phyloP scores from a whole-genome alignment of 1,139 yeast species.

The Wickerhamiella pararugosa region DNA sequence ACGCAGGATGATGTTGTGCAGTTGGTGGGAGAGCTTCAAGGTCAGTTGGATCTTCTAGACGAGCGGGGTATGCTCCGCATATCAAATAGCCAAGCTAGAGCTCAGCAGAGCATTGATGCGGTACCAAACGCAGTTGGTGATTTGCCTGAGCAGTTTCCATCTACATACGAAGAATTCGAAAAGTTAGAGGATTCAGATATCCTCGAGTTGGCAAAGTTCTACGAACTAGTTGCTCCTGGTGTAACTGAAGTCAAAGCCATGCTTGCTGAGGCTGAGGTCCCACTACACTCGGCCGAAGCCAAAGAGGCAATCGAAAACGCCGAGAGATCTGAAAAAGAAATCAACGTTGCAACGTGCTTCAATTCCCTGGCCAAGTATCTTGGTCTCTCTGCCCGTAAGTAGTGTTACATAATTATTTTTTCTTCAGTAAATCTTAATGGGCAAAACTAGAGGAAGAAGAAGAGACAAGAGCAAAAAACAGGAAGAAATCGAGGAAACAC shows the following conservation, averaged over 20 bases:
- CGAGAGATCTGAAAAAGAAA: slow-evolving; percentile 28
- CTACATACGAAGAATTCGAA: slow-evolving; percentile 39
- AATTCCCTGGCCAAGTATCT: slow-evolving; percentile 1
- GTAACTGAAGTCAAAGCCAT: neutral
- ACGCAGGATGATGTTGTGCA: slow-evolving; percentile 75
- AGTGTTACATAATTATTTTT: slow-evolving; percentile 1
- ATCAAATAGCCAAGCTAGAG: slow-evolving; percentile 23
- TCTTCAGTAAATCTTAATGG: slow-evolving; percentile 28
- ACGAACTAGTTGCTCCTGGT: slow-evolving; percentile 34
- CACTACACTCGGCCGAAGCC: slow-evolving; percentile 2
- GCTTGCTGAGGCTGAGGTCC: slow-evolving; percentile 4
- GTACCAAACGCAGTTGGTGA: slow-evolving; percentile 65
- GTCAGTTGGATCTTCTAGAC: slow-evolving; percentile 49
- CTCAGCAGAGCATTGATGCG: slow-evolving; percentile 34
- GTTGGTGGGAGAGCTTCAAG: slow-evolving; percentile 76
- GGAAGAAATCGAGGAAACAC: neutral
- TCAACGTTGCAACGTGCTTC: slow-evolving; percentile 19
- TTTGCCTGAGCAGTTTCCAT: slow-evolving; percentile 46
- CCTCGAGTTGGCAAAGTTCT: slow-evolving; percentile 47
- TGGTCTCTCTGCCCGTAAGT: slow-evolving; percentile 2
- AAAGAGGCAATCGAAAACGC: slow-evolving; percentile 3
- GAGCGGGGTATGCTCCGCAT: slow-evolving; percentile 26
- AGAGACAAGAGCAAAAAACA: slow-evolving; percentile 9
- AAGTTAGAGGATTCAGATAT: slow-evolving; percentile 32
- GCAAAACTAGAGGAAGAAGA: slow-evolving; percentile 14